These are phyloP conservation scores for Phaseolus coccineus DNA, from an alignment of 331 rosid species.

Conservation along the genomic window DNA sequence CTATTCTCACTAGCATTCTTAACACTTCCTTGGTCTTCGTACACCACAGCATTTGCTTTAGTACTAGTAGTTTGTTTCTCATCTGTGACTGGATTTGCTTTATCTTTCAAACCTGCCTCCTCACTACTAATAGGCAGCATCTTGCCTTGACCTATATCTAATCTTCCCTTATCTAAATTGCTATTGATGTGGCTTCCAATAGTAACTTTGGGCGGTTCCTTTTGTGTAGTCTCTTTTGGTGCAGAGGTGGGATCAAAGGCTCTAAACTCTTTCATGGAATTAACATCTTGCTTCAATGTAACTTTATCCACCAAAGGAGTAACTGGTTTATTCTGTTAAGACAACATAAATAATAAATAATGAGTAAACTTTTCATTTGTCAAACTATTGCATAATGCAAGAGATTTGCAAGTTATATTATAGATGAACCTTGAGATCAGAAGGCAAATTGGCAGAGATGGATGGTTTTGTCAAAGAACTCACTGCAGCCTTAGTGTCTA, in stretches of 20 bases:
- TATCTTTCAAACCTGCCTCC: constrained; percentile 28
- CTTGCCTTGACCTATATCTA: constrained; percentile 30
- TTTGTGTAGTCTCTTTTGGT: constrained; percentile 40
- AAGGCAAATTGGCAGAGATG: constrained; percentile 39
- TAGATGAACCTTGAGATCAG: constrained; percentile 50
- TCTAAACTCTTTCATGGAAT: constrained; percentile 36
- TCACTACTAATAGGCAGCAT: constrained; percentile 8
- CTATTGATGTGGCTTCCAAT: constrained; percentile 31
- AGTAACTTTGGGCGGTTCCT: constrained; percentile 26
- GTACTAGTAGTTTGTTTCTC: background rate
- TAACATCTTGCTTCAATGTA: constrained; percentile 53
- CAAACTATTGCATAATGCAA: constrained; percentile 27
- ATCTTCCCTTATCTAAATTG: constrained; percentile 36
- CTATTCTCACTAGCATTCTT: constrained; percentile 38
- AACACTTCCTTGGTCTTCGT: constrained; percentile 38
- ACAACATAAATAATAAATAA: background rate
- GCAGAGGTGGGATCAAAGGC: constrained; percentile 33
- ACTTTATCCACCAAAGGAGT: constrained; percentile 40
- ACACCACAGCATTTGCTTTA: background rate
- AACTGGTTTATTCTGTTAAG: constrained; percentile 48
- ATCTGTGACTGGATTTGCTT: constrained; percentile 1
- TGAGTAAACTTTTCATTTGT: constrained; percentile 39
- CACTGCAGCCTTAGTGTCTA: constrained; percentile 54
- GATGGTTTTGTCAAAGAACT: constrained; percentile 53
- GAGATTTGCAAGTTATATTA: constrained; percentile 34